phyloP scores from a whole-genome alignment of 2,329 filamentous ascomycete genomes.

The Penicillium palitans region DNA sequence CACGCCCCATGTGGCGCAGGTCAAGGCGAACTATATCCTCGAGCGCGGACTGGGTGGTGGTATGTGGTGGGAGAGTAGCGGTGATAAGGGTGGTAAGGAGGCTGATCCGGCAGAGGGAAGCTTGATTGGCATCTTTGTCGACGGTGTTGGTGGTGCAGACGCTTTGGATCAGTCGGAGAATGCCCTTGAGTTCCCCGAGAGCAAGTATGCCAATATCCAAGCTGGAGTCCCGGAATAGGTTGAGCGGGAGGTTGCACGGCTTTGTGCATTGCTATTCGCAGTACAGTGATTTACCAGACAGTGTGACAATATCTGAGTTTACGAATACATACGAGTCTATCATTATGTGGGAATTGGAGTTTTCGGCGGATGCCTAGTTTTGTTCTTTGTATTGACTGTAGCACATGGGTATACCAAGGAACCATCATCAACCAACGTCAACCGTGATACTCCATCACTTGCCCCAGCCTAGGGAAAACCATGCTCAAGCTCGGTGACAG shows the following conservation, averaged over 20 bases:
- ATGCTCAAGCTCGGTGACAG: constrained; percentile 16
- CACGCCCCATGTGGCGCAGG: constrained; percentile 58
- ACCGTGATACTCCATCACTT: constrained; percentile 19
- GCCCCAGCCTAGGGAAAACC: constrained; percentile 11
- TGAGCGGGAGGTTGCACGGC: not conserved
- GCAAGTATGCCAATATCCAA: constrained; percentile 43
- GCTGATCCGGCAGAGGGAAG: constrained; percentile 52
- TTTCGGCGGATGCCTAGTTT: constrained; percentile 17
- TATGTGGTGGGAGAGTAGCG: constrained; percentile 95
- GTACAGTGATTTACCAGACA: not conserved
- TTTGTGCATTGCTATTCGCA: not conserved
- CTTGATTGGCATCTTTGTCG: constrained; percentile 61
- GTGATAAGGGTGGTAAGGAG: constrained; percentile 63
- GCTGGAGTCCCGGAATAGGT: constrained; percentile 27
- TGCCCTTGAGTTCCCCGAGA: constrained; percentile 41
- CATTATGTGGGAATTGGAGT: constrained; percentile 4
- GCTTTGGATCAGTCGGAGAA: constrained; percentile 40
- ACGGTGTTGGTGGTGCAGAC: constrained; percentile 34
- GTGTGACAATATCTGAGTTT: constrained; percentile 1
- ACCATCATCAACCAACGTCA: constrained; percentile 21
- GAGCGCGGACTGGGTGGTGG: constrained; percentile 71
- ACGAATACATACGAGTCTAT: constrained; percentile 2
- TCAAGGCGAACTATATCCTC: constrained; percentile 72
- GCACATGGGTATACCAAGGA: constrained; percentile 12
- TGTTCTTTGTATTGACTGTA: constrained; percentile 20